Evolutionary conservation across 805 yeast species (phyloP).

Genomic region (Barnettozyma populi): DNA sequence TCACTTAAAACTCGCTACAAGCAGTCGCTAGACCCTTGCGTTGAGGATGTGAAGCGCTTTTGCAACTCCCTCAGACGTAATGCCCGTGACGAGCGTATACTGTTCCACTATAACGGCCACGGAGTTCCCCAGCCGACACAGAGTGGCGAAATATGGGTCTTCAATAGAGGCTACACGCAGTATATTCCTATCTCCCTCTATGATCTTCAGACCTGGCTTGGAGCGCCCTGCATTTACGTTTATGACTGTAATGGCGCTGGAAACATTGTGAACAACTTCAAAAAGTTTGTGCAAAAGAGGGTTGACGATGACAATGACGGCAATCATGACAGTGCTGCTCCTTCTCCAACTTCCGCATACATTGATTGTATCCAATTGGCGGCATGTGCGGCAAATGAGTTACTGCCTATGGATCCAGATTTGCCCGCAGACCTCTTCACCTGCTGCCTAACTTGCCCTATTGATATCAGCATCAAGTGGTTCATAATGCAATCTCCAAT

Average conservation of each 20-base stretch:
- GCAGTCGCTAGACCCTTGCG: conserved; percentile 89
- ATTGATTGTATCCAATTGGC: conserved; percentile 90
- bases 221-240: conserved; percentile 94
- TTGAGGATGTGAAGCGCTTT: conserved; percentile 89
- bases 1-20: conserved; percentile 85
- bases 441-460: conserved; percentile 92
- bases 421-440: conserved; percentile 95
- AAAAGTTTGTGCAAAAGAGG: conserved; percentile 83
- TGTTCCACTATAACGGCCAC: conserved; percentile 96
- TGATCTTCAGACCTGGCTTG: conserved; percentile 94
- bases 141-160: conserved; percentile 97
- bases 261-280: conserved; percentile 83
- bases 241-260: conserved; percentile 96
- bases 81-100: conserved; percentile 87
- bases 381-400: conserved; percentile 82
- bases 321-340: conserved; percentile 36
- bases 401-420: conserved; percentile 88
- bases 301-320: conserved; percentile 77
- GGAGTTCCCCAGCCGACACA: conserved; percentile 98
- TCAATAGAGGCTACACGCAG: conserved; percentile 94
- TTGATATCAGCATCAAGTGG: conserved; percentile 89
- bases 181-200: conserved; percentile 94
- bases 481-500: conserved; percentile 80
- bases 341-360: conserved; percentile 45
- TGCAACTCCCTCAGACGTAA: conserved; percentile 84